These are phyloP conservation scores for Teunomyces kruisii DNA, from an alignment of 805 yeast species.

Conservation along the genomic window DNA sequence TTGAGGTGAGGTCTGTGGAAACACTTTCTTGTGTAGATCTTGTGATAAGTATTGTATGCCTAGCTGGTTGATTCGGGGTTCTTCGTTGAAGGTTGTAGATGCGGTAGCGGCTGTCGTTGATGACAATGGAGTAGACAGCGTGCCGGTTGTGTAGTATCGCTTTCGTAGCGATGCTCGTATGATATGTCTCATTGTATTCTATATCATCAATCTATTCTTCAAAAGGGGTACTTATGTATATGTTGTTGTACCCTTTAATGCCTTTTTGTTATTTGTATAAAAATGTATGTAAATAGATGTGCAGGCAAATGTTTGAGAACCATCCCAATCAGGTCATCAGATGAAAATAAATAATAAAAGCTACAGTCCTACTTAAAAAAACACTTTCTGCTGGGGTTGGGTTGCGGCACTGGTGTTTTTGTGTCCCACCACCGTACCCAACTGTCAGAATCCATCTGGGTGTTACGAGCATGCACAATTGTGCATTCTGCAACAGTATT, in stretches of 20 bases:
- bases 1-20: constrained; percentile 40
- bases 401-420: neutral
- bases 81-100: neutral
- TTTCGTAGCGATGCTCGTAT: neutral
- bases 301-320: neutral
- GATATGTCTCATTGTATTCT: neutral
- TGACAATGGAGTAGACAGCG: neutral
- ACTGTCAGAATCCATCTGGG: no score
- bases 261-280: no score
- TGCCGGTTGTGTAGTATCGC: neutral
- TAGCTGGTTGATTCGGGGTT: constrained; percentile 66
- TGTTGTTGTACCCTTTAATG: no score
- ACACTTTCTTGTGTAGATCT: constrained; percentile 58
- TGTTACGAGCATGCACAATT: neutral
- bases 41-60: constrained; percentile 78
- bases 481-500: neutral
- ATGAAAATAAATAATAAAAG: neutral
- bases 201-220: neutral
- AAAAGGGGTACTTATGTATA: neutral
- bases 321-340: constrained; percentile 1
- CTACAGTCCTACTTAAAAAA: neutral
- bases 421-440: neutral
- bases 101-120: neutral
- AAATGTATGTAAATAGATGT: neutral
- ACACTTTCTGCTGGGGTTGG: neutral